These are phyloP conservation scores for Leptographium galeiforme DNA, from an alignment of 2,329 filamentous ascomycete species.

Conservation along the genomic window DNA sequence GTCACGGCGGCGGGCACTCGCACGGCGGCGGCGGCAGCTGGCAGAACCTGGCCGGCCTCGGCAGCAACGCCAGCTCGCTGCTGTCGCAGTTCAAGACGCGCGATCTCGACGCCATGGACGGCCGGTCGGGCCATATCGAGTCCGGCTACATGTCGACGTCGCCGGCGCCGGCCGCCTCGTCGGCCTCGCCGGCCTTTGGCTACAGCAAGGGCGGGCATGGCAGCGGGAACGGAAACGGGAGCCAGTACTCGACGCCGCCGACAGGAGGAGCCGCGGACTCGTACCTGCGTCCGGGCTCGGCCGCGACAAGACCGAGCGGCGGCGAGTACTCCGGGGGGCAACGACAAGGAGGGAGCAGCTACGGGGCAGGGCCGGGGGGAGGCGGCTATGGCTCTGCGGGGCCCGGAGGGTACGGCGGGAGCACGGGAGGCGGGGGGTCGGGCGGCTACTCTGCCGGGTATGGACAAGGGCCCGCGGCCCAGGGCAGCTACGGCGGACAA, in stretches of 20 bases:
- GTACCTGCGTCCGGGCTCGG: constrained; percentile 4
- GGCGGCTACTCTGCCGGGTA: background rate
- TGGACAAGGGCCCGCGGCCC: background rate
- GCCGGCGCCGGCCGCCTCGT: constrained; percentile 14
- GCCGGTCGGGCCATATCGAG: constrained; percentile 22
- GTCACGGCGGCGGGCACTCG: too few relatives aligned
- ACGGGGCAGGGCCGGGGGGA: background rate
- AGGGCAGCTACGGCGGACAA: background rate
- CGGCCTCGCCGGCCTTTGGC: constrained; percentile 22
- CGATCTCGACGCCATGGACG: constrained; percentile 42
- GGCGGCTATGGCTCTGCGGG: background rate
- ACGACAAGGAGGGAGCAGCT: too few relatives aligned
- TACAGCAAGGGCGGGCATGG: constrained; percentile 21
- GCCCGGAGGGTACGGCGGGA: background rate
- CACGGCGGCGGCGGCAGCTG: constrained; percentile 19
- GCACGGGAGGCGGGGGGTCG: constrained; percentile 3
- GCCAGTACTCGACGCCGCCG: background rate
- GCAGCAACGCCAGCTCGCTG: constrained; percentile 32
- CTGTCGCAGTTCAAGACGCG: constrained; percentile 49
- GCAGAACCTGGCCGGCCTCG: constrained; percentile 24
- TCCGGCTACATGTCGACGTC: constrained; percentile 21
- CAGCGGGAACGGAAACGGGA: background rate
- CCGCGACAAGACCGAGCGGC: background rate
- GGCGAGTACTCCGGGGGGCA: too few relatives aligned
- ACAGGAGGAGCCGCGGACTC: constrained; percentile 8